phyloP scores from a whole-genome alignment of 1,284 basidiomycete genomes.

The Austroboletus niveus region DNA sequence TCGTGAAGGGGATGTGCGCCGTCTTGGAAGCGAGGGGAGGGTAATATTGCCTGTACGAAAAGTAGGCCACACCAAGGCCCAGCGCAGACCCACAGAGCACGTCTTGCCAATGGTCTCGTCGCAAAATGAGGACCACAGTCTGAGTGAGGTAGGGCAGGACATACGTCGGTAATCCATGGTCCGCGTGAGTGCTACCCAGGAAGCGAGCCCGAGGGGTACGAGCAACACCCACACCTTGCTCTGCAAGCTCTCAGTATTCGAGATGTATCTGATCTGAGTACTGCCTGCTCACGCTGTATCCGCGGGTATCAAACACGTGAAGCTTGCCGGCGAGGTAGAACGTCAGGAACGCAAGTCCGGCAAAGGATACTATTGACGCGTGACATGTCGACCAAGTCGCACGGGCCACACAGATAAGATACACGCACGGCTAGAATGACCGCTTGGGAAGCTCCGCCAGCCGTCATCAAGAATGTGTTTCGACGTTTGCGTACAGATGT shows the following conservation, averaged over 20 bases:
- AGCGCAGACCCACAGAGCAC: conserved; percentile 53
- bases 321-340: conserved; percentile 78
- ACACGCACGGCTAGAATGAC: conserved; percentile 61
- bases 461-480: conserved; percentile 54
- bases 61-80: conserved; percentile 48
- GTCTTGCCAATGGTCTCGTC: conserved; percentile 52
- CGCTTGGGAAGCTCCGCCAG: conserved; percentile 76
- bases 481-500: conserved; percentile 64
- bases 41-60: conserved; percentile 48
- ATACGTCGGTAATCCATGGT: conserved; percentile 67
- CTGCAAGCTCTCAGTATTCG: conserved; percentile 25
- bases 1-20: conserved; percentile 49
- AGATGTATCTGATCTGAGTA: background rate
- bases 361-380: conserved; percentile 55
- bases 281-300: conserved; percentile 49
- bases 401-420: background rate
- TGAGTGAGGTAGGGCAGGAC: conserved; percentile 18
- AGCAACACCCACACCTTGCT: conserved; percentile 68
- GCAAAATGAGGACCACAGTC: background rate
- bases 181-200: conserved; percentile 66
- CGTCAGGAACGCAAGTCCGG: conserved; percentile 71
- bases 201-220: conserved; percentile 58
- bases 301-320: conserved; percentile 65
- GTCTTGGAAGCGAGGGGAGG: conserved; percentile 32
- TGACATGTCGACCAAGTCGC: too few relatives aligned